A percentile compares a stretch with the other conserved stretches of the same genome.
phyloP scores from a whole-genome alignment of 2,329 filamentous ascomycete species.

The Bisporella sp. region DNA sequence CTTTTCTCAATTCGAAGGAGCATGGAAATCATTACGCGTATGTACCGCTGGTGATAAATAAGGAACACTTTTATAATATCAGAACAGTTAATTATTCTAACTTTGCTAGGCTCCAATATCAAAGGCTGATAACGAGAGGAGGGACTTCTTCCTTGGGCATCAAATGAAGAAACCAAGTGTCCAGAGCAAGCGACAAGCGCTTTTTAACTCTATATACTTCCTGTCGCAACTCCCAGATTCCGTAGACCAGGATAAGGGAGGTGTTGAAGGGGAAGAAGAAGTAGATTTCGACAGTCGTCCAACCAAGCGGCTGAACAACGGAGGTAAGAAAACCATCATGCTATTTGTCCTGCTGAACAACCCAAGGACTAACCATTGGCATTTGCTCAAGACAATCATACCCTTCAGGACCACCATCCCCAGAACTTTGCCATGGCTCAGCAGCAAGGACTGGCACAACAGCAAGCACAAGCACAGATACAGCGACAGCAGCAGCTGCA shows the following conservation, averaged over 20 bases:
- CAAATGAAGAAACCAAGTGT: slow-evolving; percentile 15
- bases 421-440: not conserved
- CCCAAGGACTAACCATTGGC: not conserved
- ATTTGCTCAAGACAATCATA: not conserved
- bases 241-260: slow-evolving; percentile 6
- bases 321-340: too few relatives aligned
- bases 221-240: slow-evolving; percentile 22
- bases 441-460: not conserved
- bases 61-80: too few relatives aligned
- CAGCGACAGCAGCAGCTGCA: slow-evolving; percentile 32
- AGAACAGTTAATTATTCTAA: too few relatives aligned
- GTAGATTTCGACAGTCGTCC: slow-evolving; percentile 6
- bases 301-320: too few relatives aligned
- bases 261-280: slow-evolving; percentile 20
- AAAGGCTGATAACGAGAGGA: slow-evolving; percentile 10
- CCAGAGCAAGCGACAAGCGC: slow-evolving; percentile 16
- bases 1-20: slow-evolving; percentile 17
- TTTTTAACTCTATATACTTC: slow-evolving; percentile 23
- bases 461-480: not conserved
- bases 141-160: slow-evolving; percentile 20
- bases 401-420: not conserved
- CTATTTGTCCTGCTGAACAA: not conserved
- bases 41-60: not conserved
- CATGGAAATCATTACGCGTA: slow-evolving; percentile 16
- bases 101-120: slow-evolving; percentile 7